Percentiles rank a stretch among this genome's conserved stretches.
Evolutionary conservation across 495 filamentous ascomycete genomes (phyloP).

Genomic region (Xylaria acuta): DNA sequence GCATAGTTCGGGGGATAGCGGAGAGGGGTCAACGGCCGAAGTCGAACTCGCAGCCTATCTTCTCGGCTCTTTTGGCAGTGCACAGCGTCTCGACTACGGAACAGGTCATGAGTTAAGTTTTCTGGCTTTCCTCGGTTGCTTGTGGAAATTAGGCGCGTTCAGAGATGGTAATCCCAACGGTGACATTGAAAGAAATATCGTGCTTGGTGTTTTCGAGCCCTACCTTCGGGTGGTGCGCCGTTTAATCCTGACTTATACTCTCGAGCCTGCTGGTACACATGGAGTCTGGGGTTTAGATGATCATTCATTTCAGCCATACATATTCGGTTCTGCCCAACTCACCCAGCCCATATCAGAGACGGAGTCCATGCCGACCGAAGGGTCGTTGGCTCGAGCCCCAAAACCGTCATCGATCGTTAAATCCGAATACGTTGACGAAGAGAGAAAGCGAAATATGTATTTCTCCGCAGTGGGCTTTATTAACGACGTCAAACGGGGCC

Average conservation of each 20-base stretch:
- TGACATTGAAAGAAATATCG: conserved; percentile 72
- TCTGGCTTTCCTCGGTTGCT: conserved; percentile 82
- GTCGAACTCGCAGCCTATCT: conserved; percentile 81
- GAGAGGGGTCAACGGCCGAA: conserved; percentile 29
- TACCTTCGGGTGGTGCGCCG: conserved; percentile 82
- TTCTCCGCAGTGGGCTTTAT: conserved; percentile 99
- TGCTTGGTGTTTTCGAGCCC: conserved; percentile 82
- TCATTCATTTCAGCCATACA: conserved; percentile 95
- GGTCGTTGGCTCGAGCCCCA: conserved; percentile 74
- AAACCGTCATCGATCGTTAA: conserved; percentile 73
- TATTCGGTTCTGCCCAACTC: conserved; percentile 91
- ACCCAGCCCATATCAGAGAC: conserved; percentile 71
- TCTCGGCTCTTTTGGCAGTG: conserved; percentile 83
- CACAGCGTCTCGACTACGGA: conserved; percentile 90
- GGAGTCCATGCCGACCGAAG: conserved; percentile 73
- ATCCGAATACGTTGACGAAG: conserved; percentile 65
- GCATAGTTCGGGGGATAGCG: conserved; percentile 32
- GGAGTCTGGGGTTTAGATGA: conserved; percentile 98
- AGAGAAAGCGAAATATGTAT: conserved; percentile 83
- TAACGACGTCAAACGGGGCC: conserved; percentile 94
- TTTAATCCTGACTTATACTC: conserved; percentile 88
- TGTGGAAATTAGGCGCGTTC: conserved; percentile 92
- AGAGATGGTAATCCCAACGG: conserved; percentile 58
- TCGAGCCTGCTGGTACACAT: conserved; percentile 94
- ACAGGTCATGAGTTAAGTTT: conserved; percentile 97